These are phyloP conservation scores for Aegilops tauschii DNA, from an alignment of 176 grass and related monocot genomes.

Conservation along the genomic window DNA sequence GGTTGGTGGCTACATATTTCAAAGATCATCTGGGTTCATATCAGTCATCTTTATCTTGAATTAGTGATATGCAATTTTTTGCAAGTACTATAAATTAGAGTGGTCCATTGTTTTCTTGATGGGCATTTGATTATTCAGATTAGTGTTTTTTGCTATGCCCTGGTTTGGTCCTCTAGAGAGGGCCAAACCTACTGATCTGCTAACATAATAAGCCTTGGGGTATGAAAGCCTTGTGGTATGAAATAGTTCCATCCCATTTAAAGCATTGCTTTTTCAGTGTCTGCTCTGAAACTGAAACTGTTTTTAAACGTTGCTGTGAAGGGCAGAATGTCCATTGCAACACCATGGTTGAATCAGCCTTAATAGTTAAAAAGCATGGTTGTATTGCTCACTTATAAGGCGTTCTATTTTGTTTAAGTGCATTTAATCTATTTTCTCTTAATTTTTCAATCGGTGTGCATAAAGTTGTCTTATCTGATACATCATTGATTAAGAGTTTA, in stretches of 20 bases:
- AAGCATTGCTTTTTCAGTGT: no score
- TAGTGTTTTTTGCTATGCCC: not conserved
- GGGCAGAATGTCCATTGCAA: no score
- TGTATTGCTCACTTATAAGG: no score
- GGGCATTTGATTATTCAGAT: not conserved
- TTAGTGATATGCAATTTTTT: not conserved
- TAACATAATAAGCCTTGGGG: no score
- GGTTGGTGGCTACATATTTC: not conserved
- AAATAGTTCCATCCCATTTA: no score
- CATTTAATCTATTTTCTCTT: no score
- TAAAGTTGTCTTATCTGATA: not conserved
- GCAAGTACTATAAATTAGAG: not conserved
- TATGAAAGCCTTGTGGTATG: no score
- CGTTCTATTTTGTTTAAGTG: no score
- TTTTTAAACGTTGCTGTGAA: no score
- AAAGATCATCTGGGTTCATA: not conserved
- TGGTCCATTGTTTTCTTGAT: not conserved
- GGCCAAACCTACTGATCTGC: not conserved
- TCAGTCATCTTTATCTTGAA: not conserved
- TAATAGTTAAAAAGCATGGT: no score
- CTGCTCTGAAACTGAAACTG: no score
- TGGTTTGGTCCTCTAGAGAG: not conserved
- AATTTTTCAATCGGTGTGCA: not conserved
- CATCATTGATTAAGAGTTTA: not conserved
- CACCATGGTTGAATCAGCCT: no score